A percentile compares a stretch with the other conserved stretches of the same genome.
Evolutionary conservation across 2,329 filamentous ascomycete genomes (phyloP).

Genomic region (Biscogniauxia mediterranea): DNA sequence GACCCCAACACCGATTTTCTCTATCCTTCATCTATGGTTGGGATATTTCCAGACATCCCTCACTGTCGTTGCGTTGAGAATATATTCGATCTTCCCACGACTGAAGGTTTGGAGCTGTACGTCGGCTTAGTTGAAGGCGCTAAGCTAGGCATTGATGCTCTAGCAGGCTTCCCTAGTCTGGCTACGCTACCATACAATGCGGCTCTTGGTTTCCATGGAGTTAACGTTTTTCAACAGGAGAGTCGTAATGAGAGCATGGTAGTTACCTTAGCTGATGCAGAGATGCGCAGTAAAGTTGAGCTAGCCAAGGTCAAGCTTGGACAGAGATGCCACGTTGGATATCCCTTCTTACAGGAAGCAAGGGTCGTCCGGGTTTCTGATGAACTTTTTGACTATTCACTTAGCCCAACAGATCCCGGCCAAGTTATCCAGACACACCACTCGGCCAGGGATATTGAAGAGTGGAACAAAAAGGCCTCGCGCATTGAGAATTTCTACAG

Average conservation of each 20-base stretch:
- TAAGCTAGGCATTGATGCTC: slow-evolving; percentile 75
- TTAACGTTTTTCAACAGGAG: slow-evolving; percentile 93
- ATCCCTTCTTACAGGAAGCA: slow-evolving; percentile 92
- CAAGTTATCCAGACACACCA: slow-evolving; percentile 70
- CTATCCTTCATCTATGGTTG: slow-evolving; percentile 84
- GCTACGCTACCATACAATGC: slow-evolving; percentile 83
- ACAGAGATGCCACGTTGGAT: slow-evolving; percentile 84
- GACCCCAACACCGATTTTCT: slow-evolving; percentile 72
- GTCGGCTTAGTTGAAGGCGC: slow-evolving; percentile 82
- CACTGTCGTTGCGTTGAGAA: slow-evolving; percentile 93
- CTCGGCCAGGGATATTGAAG: slow-evolving; percentile 70
- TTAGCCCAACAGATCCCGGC: slow-evolving; percentile 60
- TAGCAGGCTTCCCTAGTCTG: slow-evolving; percentile 91
- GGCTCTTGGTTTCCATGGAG: slow-evolving; percentile 79
- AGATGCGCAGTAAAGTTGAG: slow-evolving; percentile 66
- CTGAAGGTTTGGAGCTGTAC: slow-evolving; percentile 84
- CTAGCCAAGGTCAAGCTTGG: slow-evolving; percentile 78
- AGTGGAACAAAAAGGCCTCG: slow-evolving; percentile 81
- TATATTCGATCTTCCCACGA: slow-evolving; percentile 88
- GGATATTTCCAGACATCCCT: slow-evolving; percentile 84
- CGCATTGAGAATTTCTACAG: slow-evolving; percentile 85
- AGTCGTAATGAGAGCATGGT: slow-evolving; percentile 97
- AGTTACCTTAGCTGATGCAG: slow-evolving; percentile 75
- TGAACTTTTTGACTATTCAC: slow-evolving; percentile 84
- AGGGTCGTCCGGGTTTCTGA: slow-evolving; percentile 88